Conservation (phyloP, 805 yeast genomes). For the Wickerhamiella sorbophila region DNA sequence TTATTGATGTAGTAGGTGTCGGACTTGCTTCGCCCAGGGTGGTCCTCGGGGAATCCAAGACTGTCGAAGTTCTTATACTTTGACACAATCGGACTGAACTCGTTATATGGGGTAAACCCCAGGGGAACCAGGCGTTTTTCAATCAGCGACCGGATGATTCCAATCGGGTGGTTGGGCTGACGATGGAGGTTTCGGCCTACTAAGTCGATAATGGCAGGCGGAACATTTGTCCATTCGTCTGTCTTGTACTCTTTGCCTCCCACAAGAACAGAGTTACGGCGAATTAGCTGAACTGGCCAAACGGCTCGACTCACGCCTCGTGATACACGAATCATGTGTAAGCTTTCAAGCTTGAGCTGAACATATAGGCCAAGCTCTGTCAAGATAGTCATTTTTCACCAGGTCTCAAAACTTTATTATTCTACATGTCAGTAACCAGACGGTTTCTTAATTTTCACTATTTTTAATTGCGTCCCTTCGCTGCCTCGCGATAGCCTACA, state of each 20-base stretch:
- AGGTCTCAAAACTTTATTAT: too few species aligned
- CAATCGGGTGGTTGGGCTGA: constrained; percentile 72
- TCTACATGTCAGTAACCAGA: too few species aligned
- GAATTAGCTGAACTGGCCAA: neutral
- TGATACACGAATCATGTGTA: neutral
- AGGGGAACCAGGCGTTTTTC: constrained; percentile 50
- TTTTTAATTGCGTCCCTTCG: too few species aligned
- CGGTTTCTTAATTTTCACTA: too few species aligned
- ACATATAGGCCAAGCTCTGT: too few species aligned
- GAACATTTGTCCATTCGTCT: constrained; percentile 78
- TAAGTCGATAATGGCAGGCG: constrained; percentile 52
- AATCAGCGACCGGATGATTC: constrained; percentile 62
- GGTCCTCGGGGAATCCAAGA: constrained; percentile 79
- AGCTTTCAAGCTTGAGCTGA: too few species aligned
- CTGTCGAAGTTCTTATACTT: constrained; percentile 80
- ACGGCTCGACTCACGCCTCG: too few species aligned
- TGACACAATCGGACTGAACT: constrained; percentile 72
- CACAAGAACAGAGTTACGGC: constrained; percentile 19
- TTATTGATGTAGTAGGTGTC: constrained; percentile 86
- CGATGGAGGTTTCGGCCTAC: constrained; percentile 64
- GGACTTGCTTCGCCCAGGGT: constrained; percentile 82
- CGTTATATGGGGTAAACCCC: constrained; percentile 60
- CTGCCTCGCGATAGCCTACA: too few species aligned
- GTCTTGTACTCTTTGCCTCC: constrained; percentile 39
- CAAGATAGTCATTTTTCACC: too few species aligned